Base-by-base conservation (phyloP, 495 filamentous ascomycete genomes). In the Mytilinidion resinicola region DNA sequence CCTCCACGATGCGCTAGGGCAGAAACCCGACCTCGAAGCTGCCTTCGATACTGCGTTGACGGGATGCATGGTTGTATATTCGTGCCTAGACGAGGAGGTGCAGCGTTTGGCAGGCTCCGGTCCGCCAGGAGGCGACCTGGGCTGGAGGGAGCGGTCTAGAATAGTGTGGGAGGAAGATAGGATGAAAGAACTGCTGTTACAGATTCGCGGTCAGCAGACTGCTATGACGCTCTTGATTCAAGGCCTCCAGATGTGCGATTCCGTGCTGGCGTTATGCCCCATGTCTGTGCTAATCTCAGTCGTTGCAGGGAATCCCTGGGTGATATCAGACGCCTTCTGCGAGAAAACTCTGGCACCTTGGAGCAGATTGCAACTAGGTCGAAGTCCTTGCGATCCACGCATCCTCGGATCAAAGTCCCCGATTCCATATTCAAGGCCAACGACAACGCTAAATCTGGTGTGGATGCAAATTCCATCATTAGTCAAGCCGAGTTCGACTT, bases 151-250 rank as follows among this genome's bases (percentile, higher is more conserved):
- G 15, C 33, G 58, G 21, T n/a, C 39, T 17, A 61, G 56, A 44
- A 55, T 43, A 41, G 17, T 62, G 5, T 65, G 48, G 59, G 62
- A 55, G 44, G 62, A 65, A 39, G 62, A 58, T 4, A 56, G 17
- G 3, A 62, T 65, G 34, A 61, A 62, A 51, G 58, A 65, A 9
- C n/a, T 65, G n/a, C 51, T 65, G 43, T 51, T 43, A 34, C 62
- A 65, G 42, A 58, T 65, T 15, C 53, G 59, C 4, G 59, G 54
- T 9, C 58, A 62, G 34, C 62, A 65, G 51, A 53, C 43, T 1
- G 51, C 54, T 6, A 42, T 65, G 17, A 51, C 33, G 15, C 33
- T 65, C 3, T 39, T 65, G 3, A 51, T 65, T 30, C 62, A 65
- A 36, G 48, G 48, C 9, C 51, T 65, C 9, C 62, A 65, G 35